phyloP scores from a whole-genome alignment of 177 flowering plant species.

The Telopea speciosissima region DNA sequence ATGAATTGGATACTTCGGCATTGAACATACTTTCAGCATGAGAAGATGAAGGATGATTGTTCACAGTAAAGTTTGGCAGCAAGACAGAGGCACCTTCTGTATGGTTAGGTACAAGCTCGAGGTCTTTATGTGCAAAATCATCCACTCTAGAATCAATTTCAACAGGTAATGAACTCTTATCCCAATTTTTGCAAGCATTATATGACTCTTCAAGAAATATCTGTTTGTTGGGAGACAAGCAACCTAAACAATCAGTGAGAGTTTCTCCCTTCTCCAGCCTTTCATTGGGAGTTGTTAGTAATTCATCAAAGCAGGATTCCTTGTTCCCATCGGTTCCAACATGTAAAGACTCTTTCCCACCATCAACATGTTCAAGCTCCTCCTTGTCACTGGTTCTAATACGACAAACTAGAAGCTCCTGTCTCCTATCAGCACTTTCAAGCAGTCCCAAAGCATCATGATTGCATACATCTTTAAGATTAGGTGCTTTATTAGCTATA shows the following conservation, averaged over 20 bases:
- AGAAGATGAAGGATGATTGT: background rate
- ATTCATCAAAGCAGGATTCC: conserved; percentile 13
- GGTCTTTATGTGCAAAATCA: conserved; percentile 5
- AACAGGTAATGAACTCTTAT: conserved; percentile 7
- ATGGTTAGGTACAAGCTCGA: conserved; percentile 3
- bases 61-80: conserved; percentile 3
- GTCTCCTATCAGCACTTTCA: conserved; percentile 8
- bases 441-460: conserved; percentile 11
- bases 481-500: conserved; percentile 18
- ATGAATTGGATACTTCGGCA: background rate
- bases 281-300: background rate
- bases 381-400: background rate
- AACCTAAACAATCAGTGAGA: conserved; percentile 8
- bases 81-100: conserved; percentile 19
- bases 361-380: conserved; percentile 9
- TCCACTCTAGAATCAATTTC: conserved; percentile 5
- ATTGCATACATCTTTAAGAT: conserved; percentile 6
- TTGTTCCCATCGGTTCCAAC: conserved; percentile 14
- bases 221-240: conserved; percentile 11
- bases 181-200: conserved; percentile 6
- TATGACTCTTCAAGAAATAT: conserved; percentile 4
- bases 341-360: conserved; percentile 13
- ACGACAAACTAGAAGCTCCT: no score
- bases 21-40: background rate
- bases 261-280: conserved; percentile 10